A percentile compares a stretch with the other conserved stretches of the same genome.
These are phyloP conservation scores for Kurtzmaniella quercitrusa DNA, from an alignment of 1,139 yeast species.

Conservation along the genomic window DNA sequence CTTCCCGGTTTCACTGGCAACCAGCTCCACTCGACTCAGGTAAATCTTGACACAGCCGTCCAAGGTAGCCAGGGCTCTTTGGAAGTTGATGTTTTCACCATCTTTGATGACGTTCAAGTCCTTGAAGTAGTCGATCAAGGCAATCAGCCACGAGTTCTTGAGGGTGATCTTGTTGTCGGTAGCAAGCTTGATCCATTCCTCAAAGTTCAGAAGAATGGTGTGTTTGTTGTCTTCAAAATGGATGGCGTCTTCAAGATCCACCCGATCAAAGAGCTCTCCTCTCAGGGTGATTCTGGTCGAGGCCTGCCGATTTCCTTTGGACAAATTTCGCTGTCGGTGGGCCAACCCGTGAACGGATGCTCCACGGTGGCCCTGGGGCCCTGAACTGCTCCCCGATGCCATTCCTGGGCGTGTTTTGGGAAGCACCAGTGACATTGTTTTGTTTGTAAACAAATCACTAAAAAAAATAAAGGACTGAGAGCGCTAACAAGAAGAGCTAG, in stretches of 20 bases:
- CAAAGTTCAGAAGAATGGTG: constrained; percentile 59
- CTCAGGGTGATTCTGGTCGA: constrained; percentile 1
- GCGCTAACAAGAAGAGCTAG: no score
- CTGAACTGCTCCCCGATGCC: neutral
- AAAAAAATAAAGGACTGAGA: no score
- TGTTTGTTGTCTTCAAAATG: constrained; percentile 43
- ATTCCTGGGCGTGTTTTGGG: neutral
- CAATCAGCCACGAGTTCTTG: constrained; percentile 67
- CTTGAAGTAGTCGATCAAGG: constrained; percentile 80
- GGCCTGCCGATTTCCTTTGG: neutral
- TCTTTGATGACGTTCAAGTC: constrained; percentile 41
- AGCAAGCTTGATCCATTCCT: constrained; percentile 88
- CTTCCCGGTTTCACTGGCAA: constrained; percentile 86
- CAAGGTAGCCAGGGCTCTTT: constrained; percentile 34
- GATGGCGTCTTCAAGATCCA: constrained; percentile 31
- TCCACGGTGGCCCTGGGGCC: neutral
- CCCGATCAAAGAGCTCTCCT: constrained; percentile 7
- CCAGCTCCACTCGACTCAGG: constrained; percentile 74
- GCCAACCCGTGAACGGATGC: constrained; percentile 1
- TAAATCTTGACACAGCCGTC: constrained; percentile 42
- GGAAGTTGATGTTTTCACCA: constrained; percentile 42
- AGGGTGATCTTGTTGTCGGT: constrained; percentile 77
- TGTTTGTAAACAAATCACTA: neutral
- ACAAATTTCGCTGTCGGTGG: neutral
- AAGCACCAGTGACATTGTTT: neutral